Conservation (phyloP, 176 grass and related monocot genomes). For the Avena atlantica region DNA sequence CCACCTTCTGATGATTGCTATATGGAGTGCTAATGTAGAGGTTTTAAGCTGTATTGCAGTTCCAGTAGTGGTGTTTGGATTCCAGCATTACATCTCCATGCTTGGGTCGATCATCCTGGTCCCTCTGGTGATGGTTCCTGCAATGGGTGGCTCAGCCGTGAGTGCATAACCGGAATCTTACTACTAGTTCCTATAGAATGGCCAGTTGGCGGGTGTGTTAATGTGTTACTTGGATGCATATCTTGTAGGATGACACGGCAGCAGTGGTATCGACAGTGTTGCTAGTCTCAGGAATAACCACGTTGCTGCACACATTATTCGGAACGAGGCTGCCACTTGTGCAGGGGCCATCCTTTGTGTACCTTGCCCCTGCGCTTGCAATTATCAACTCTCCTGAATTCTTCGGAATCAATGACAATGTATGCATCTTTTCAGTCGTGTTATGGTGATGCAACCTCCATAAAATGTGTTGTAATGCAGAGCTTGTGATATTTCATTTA, state of each 20-base stretch:
- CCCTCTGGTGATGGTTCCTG: conserved; percentile 83
- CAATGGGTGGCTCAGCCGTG: conserved; percentile 89
- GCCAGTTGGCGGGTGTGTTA: not conserved
- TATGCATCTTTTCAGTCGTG: conserved; percentile 46
- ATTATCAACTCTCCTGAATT: conserved; percentile 93
- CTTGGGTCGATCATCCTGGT: conserved; percentile 93
- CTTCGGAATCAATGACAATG: conserved; percentile 88
- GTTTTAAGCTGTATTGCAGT: conserved; percentile 59
- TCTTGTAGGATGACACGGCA: conserved; percentile 79
- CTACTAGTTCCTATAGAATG: not conserved
- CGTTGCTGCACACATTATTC: conserved; percentile 81
- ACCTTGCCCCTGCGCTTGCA: conserved; percentile 84
- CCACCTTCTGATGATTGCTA: not conserved
- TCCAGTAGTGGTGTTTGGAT: conserved; percentile 66
- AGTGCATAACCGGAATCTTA: conserved; percentile 42
- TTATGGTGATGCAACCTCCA: not conserved
- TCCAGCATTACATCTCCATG: conserved; percentile 97
- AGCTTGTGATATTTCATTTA: not conserved
- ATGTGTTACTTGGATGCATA: conserved; percentile 26
- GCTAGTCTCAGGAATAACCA: conserved; percentile 75
- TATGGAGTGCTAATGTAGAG: conserved; percentile 26
- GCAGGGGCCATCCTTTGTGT: conserved; percentile 96
- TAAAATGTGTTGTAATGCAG: conserved; percentile 22
- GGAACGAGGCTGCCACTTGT: conserved; percentile 90
- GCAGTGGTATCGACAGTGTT: conserved; percentile 90